These are phyloP conservation scores for Lobulomyces angularis DNA, from an alignment of 192 early-diverging fungal genomes.

Conservation along the genomic window DNA sequence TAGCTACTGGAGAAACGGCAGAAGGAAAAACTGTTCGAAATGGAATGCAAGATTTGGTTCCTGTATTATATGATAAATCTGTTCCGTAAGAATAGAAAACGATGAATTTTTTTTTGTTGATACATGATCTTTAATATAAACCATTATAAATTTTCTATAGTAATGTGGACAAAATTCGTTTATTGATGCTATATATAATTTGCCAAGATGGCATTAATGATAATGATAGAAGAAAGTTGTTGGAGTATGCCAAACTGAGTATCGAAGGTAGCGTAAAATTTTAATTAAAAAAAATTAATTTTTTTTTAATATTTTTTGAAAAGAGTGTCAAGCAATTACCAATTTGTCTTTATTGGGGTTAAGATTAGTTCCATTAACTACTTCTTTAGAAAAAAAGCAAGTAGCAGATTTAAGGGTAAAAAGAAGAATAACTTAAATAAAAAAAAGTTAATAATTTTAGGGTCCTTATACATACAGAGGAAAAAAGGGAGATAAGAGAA, in stretches of 20 bases:
- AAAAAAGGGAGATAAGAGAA: conserved; percentile 34
- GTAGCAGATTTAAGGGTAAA: no score
- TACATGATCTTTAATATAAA: not conserved
- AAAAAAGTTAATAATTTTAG: conserved; percentile 32
- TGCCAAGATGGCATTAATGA: conserved; percentile 63
- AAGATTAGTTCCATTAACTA: conserved; percentile 24
- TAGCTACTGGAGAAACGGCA: conserved; percentile 66
- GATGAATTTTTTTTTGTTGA: conserved; percentile 4
- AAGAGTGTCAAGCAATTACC: conserved; percentile 65
- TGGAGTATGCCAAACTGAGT: conserved; percentile 56
- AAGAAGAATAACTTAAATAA: no score
- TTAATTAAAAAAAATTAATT: no score
- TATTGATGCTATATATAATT: conserved; percentile 72
- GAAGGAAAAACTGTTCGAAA: conserved; percentile 57
- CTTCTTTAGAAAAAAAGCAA: conserved; percentile 38
- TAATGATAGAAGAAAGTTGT: conserved; percentile 52
- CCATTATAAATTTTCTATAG: conserved; percentile 16
- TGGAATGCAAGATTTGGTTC: conserved; percentile 61
- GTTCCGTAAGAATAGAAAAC: conserved; percentile 27
- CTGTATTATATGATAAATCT: conserved; percentile 56
- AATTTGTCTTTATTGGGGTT: conserved; percentile 61
- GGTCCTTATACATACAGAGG: conserved; percentile 34
- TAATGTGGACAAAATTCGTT: conserved; percentile 56
- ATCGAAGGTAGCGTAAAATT: no score
- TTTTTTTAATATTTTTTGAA: no score